Base-by-base conservation (phyloP, 345 rosid species). In the Clausena lansium region DNA sequence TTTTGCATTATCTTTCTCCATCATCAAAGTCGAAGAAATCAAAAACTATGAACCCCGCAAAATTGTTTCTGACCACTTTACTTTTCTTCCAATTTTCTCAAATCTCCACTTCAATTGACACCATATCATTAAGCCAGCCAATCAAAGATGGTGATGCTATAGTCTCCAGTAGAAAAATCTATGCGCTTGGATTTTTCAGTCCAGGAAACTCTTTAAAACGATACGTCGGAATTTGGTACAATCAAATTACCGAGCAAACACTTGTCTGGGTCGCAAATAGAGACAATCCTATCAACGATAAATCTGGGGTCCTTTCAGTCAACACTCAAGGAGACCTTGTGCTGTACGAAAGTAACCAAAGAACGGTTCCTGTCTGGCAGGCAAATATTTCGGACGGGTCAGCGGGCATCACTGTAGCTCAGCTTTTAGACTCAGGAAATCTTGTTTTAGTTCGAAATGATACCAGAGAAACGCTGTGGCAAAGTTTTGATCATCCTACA, bases 261-360 rank as follows among this genome's bases (percentile, higher is more conserved):
- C 50, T 88, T 33, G 94, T 91, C 9, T 94, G 97, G 97, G 94
- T 94, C 32, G 97, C 98, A 32, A 91, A 94, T 54, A 85, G 94
- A 76, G 89, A 90, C 50, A 75, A 62, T 68, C 94, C 93, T 10
- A 60, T 92, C 33, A 77, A 76, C 25, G 85, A 85, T 70, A 80
- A 82, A 50, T 75, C 90, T 2, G 95, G 90, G 52, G 57, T 27
- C 4, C 74, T 94, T 39, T 77, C 81, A 62, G 78, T 90, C 78
- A 76, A 81, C 39, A 67, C 78, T 81, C 69, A 78, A 62, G 89
- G 86, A 30, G 83, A 91, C 72, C 86, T 86, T 2, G 87, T 84
- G 32, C 68, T 83, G 7, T 82, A 73, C 52, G 57, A 38, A 8
- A 65, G 38, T 10, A 76, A 86, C 60, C 82, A 70, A 74, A 58